Percentiles rank a stretch among this genome's conserved stretches.
Conservation (phyloP, 805 yeast genomes). For the Candida odintsovae region DNA sequence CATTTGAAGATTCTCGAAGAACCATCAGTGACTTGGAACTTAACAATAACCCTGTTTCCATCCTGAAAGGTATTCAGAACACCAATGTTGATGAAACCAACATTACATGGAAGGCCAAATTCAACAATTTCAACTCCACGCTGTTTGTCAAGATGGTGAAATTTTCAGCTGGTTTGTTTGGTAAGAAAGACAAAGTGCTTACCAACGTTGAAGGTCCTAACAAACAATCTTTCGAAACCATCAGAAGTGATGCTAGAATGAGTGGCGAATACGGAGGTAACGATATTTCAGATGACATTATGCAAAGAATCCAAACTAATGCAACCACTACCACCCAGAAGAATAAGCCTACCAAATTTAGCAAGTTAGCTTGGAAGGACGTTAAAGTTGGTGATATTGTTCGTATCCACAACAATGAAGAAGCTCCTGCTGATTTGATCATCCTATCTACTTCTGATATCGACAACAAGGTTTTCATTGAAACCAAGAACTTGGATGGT, state of each 20-base stretch:
- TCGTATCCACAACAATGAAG: constrained; percentile 69
- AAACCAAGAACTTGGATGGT: constrained; percentile 80
- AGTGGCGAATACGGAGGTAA: constrained; percentile 4
- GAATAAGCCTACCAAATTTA: constrained; percentile 35
- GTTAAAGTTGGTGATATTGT: constrained; percentile 71
- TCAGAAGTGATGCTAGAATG: constrained; percentile 6
- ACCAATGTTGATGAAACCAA: constrained; percentile 58
- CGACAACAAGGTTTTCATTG: constrained; percentile 67
- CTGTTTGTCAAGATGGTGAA: constrained; percentile 18
- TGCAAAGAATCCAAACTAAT: constrained; percentile 3
- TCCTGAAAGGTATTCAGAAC: constrained; percentile 49
- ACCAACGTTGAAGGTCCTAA: constrained; percentile 1
- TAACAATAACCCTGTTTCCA: constrained; percentile 68
- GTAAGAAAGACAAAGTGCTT: constrained; percentile 10
- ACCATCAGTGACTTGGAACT: constrained; percentile 67
- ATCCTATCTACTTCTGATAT: constrained; percentile 60
- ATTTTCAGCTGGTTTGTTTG: constrained; percentile 16
- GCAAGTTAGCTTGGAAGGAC: constrained; percentile 57
- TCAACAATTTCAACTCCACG: constrained; percentile 47
- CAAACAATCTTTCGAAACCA: constrained; percentile 14
- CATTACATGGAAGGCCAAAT: constrained; percentile 43
- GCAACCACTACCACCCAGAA: constrained; percentile 30
- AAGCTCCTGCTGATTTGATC: constrained; percentile 72
- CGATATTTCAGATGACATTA: constrained; percentile 2
- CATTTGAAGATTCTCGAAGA: constrained; percentile 75